phyloP scores from a whole-genome alignment of 495 filamentous ascomycete genomes.

The Tuber magnatum region DNA sequence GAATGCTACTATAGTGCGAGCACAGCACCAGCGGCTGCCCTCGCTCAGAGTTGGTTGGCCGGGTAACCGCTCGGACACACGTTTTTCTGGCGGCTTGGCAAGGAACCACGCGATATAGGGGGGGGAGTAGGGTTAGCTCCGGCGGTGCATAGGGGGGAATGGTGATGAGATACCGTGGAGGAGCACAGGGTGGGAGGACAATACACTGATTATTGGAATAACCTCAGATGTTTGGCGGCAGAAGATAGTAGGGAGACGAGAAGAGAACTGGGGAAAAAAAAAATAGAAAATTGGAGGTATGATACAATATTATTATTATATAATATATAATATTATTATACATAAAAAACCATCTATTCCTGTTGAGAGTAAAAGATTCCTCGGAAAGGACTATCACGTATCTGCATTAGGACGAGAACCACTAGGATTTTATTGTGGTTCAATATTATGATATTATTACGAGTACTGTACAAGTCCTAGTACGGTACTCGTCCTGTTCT shows the following conservation, averaged over 20 bases:
- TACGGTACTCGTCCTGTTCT: too few species aligned
- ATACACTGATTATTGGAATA: background rate
- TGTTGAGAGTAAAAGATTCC: conserved; percentile 7
- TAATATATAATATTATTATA: conserved; percentile 8
- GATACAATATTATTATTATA: background rate
- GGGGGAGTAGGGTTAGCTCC: background rate
- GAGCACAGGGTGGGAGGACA: background rate
- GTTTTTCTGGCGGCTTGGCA: too few species aligned
- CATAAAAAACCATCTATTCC: conserved; percentile 2
- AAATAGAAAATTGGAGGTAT: background rate
- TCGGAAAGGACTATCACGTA: background rate
- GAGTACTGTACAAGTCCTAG: too few species aligned
- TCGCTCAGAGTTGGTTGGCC: too few species aligned
- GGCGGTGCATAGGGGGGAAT: background rate
- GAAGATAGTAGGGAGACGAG: too few species aligned
- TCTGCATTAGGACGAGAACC: background rate
- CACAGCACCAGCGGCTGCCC: too few species aligned
- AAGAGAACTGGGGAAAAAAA: too few species aligned
- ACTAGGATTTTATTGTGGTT: background rate
- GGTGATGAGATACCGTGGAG: background rate
- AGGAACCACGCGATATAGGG: too few species aligned
- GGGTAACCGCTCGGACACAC: too few species aligned
- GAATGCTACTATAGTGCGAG: too few species aligned
- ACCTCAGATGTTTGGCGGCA: background rate
- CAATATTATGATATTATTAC: too few species aligned